A percentile compares a stretch with the other conserved stretches of the same genome.
These are phyloP conservation scores for Penicillium expansum DNA, from an alignment of 2,329 filamentous ascomycete genomes.

Conservation along the genomic window DNA sequence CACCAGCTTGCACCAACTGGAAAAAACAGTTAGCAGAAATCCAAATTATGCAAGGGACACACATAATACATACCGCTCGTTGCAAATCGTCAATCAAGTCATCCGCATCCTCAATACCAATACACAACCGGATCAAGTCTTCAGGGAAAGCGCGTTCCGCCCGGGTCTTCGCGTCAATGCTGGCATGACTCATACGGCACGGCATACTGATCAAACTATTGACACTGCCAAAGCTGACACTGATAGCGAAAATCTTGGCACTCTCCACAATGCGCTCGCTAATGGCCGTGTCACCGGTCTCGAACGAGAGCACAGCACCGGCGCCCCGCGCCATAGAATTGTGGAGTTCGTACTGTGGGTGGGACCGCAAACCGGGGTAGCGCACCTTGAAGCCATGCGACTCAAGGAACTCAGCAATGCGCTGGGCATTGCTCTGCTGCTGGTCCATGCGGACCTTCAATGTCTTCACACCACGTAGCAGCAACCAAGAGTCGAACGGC, in stretches of 20 bases:
- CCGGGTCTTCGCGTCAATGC: conserved; percentile 92
- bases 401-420: conserved; percentile 90
- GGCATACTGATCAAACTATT: conserved; percentile 99
- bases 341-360: conserved; percentile 94
- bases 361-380: conserved; percentile 89
- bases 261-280: conserved; percentile 94
- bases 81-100: conserved; percentile 92
- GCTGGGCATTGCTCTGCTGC: conserved; percentile 88
- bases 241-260: conserved; percentile 88
- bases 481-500: conserved; percentile 92
- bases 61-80: conserved; percentile 68
- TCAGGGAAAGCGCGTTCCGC: conserved; percentile 89
- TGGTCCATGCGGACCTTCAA: conserved; percentile 98
- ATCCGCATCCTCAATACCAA: conserved; percentile 89
- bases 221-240: conserved; percentile 95
- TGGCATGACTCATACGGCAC: conserved; percentile 98
- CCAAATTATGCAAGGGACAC: neutral
- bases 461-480: conserved; percentile 95
- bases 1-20: conserved; percentile 88
- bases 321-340: conserved; percentile 93
- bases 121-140: conserved; percentile 91
- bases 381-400: conserved; percentile 88
- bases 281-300: conserved; percentile 80
- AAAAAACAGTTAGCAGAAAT: conserved; percentile 13
- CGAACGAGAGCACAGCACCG: conserved; percentile 91